These are phyloP conservation scores for Sporopachydermia cereana DNA, from an alignment of 1,139 yeast genomes.

Conservation along the genomic window DNA sequence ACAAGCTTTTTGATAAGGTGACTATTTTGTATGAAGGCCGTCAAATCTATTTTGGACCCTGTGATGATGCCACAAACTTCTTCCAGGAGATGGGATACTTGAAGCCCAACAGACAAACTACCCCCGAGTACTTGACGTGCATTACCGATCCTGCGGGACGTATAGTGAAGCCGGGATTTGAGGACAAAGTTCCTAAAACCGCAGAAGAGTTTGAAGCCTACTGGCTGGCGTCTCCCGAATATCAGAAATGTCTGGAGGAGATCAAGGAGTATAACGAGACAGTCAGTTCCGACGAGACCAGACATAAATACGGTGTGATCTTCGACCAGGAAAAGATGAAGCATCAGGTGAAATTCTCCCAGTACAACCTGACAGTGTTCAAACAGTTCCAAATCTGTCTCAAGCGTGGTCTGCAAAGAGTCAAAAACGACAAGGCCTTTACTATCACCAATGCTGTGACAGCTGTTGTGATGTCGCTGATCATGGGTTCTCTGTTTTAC, in stretches of 20 bases:
- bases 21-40: conserved; percentile 32
- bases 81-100: conserved; percentile 38
- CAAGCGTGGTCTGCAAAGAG: conserved; percentile 38
- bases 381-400: conserved; percentile 38
- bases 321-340: conserved; percentile 32
- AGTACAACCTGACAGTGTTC: conserved; percentile 33
- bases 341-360: conserved; percentile 26
- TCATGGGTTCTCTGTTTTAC: conserved; percentile 41
- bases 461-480: conserved; percentile 38
- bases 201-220: conserved; percentile 27
- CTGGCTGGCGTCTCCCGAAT: conserved; percentile 26
- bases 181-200: conserved; percentile 25
- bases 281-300: conserved; percentile 25
- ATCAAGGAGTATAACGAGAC: conserved; percentile 22
- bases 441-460: conserved; percentile 36
- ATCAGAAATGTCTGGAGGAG: conserved; percentile 16
- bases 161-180: conserved; percentile 34
- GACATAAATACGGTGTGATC: conserved; percentile 26
- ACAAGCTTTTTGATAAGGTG: conserved; percentile 35
- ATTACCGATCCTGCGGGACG: conserved; percentile 45
- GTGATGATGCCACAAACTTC: conserved; percentile 31
- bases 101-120: conserved; percentile 45
- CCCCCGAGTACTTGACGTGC: conserved; percentile 50
- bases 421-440: conserved; percentile 38
- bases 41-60: conserved; percentile 32